These are phyloP conservation scores for Farysia itapuensis DNA, from an alignment of 1,284 basidiomycete genomes.

Conservation along the genomic window DNA sequence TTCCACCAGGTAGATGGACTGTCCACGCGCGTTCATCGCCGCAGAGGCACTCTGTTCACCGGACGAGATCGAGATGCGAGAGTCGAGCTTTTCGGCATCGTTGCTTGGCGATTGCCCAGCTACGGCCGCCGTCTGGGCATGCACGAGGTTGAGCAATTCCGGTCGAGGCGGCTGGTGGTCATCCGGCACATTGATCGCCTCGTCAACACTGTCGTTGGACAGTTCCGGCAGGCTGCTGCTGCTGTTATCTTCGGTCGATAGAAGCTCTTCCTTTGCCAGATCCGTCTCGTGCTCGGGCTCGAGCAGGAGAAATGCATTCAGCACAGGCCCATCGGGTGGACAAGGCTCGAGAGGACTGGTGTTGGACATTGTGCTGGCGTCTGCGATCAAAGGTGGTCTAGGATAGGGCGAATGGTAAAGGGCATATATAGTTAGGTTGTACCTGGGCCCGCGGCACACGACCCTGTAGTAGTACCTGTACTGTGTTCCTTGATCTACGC, in stretches of 20 bases:
- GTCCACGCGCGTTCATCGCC: slow-evolving; percentile 1
- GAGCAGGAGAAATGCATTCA: slow-evolving; percentile 9
- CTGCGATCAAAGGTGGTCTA: too few relatives aligned
- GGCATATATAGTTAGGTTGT: too few relatives aligned
- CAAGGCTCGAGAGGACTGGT: slow-evolving; percentile 23
- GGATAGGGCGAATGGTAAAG: too few relatives aligned
- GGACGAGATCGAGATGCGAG: slow-evolving; percentile 10
- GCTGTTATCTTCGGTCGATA: slow-evolving; percentile 6
- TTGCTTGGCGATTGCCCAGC: neutral
- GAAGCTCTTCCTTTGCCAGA: too few relatives aligned
- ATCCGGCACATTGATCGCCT: slow-evolving; percentile 8
- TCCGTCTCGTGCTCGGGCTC: slow-evolving; percentile 19
- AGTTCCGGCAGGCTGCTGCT: neutral
- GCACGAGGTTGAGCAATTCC: slow-evolving; percentile 9
- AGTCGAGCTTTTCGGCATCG: slow-evolving; percentile 5
- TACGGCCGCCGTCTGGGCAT: too few relatives aligned
- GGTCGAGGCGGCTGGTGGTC: slow-evolving; percentile 24
- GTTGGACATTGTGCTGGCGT: slow-evolving; percentile 24
- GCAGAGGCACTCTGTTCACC: slow-evolving; percentile 1
- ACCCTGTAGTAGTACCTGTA: too few relatives aligned
- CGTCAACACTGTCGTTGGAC: slow-evolving; percentile 7
- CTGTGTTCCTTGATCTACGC: too few relatives aligned
- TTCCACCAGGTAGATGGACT: slow-evolving; percentile 33
- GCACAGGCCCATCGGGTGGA: slow-evolving; percentile 18
- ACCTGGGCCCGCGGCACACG: too few relatives aligned